Base-by-base conservation (phyloP, 352 stramenopile genomes). In the Globisporangium alternatum region DNA sequence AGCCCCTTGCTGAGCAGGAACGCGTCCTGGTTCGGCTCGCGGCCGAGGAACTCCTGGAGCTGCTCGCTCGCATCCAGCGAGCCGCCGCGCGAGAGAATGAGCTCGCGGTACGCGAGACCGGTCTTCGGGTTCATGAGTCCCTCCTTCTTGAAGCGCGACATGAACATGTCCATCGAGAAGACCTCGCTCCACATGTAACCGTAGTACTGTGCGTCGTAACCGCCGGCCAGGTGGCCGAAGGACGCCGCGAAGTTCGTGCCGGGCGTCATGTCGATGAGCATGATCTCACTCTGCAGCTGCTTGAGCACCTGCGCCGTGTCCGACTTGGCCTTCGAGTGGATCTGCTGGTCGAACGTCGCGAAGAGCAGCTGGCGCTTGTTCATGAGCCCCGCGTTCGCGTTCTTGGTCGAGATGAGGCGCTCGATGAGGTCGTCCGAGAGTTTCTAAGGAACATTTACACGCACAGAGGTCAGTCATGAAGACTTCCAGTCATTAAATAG, bases 121-220 rank as follows among this genome's bases (percentile, higher is more conserved):
- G 86, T 93, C 71, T 74, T 78, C 15, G 80, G 68, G 67, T 93
- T 94, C 81, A 96, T 89, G 3, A 93, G 68, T 28, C 84, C 84
- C 52, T 96, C 85, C 55, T 85, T 83, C 77, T 93, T 85, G 76
- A 97, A 96, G 28, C 85, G 78, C 66, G 83, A 89, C 51, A 84
- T 73, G 70, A 97, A 97, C 89, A 97, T 96, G 66, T 96, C 89
- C 67, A 91, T 89, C 63, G 86, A 94, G 48, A 95, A 87, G 13
- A 96, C 88, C 62, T 96, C 86, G 59, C 86, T 94, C 88, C 89
- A 97, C 78, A 97, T 83, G 80, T 97, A 97, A 57, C 88, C 89
- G 57, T 91, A 94, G 69, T 91, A 92, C 75, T 91, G 78, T 3
- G 84, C 81, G 51, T 93, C 81, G 64, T 91, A 93, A 63, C 80